A percentile compares a stretch with the other conserved stretches of the same genome.
Conservation (phyloP, 2,329 filamentous ascomycete genomes). For the Coniochaeta pulveracea region DNA sequence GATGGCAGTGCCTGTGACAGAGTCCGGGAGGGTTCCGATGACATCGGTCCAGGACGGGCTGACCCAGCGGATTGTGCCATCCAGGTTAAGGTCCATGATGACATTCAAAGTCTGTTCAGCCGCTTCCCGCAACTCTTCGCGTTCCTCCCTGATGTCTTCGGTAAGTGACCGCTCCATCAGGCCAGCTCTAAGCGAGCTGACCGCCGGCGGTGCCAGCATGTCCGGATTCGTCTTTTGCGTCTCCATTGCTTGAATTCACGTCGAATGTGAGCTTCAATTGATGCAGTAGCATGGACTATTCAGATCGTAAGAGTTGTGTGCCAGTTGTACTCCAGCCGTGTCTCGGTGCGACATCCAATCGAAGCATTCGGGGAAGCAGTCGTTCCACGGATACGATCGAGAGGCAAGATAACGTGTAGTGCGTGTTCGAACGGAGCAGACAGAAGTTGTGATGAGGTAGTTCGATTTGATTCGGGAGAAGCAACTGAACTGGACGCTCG, state of each 20-base stretch:
- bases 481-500: not conserved
- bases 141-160: constrained; percentile 84
- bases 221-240: constrained; percentile 14
- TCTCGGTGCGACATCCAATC: not conserved
- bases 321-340: constrained; percentile 1
- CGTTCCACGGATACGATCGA: not conserved
- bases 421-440: not conserved
- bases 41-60: constrained; percentile 94
- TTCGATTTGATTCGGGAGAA: not conserved
- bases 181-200: constrained; percentile 37
- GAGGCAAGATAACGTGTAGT: not conserved
- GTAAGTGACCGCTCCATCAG: constrained; percentile 60
- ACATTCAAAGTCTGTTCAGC: constrained; percentile 95
- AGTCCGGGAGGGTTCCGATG: constrained; percentile 65
- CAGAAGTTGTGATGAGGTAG: not conserved
- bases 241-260: constrained; percentile 31
- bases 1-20: constrained; percentile 66
- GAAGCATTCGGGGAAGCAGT: constrained; percentile 1
- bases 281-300: constrained; percentile 21
- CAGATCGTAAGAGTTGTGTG: not conserved
- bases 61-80: constrained; percentile 88
- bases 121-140: constrained; percentile 87
- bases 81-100: constrained; percentile 85
- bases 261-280: constrained; percentile 16
- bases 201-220: constrained; percentile 40